Evolutionary conservation across 495 filamentous ascomycete species (phyloP), one percentile per base, ranked within the genome.

Genomic region (Parmelia sp.): DNA sequence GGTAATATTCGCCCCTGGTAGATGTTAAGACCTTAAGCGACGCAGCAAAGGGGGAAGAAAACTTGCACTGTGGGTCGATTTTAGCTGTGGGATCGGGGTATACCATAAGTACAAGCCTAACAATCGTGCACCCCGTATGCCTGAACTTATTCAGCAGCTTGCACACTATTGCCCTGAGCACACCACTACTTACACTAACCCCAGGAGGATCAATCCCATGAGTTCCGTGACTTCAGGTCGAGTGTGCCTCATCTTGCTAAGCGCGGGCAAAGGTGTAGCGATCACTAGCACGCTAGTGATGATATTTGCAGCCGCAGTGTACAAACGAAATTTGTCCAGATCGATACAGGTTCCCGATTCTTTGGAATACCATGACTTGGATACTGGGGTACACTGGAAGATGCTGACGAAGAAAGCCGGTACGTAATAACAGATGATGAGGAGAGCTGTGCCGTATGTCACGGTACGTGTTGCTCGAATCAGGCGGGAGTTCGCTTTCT

Each of bases 261-360:
- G 59, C 3, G 64, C 65, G 6, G 62, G 65, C 21, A 68, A 45
- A 17, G 58, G 68, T 4, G 35, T 35, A 10, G 29, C 23, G 37
- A 70, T 68, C 39, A 68, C 40, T 10, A 70, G 55, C 8, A 63
- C 9, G 45, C 62, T 65, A 8, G 62, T 65, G 19, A 63, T 7
- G n/a, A 70, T 65, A 49, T 68, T 68, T 36, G 49, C 58, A 4
- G 19, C 37, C 27, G 61, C 55, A 23, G 65, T 68, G 35, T 49
- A 58, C 27, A 11, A 70, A 5, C 51, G 45, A 23, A 70, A 37
- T 23, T 53, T 40, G 6, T 23, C 53, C 25, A 49, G 59, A 42
- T 61, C 59, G 27, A 63, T 60, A 31, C 66, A 68, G 19, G 5
- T 44, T 19, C 65, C 60, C 11, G 49, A 39, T 11, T 57, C 36